Percentiles rank a stretch among this genome's conserved stretches.
Conservation (phyloP, 768 basidiomycete genomes). For the Cubamyces sp. region DNA sequence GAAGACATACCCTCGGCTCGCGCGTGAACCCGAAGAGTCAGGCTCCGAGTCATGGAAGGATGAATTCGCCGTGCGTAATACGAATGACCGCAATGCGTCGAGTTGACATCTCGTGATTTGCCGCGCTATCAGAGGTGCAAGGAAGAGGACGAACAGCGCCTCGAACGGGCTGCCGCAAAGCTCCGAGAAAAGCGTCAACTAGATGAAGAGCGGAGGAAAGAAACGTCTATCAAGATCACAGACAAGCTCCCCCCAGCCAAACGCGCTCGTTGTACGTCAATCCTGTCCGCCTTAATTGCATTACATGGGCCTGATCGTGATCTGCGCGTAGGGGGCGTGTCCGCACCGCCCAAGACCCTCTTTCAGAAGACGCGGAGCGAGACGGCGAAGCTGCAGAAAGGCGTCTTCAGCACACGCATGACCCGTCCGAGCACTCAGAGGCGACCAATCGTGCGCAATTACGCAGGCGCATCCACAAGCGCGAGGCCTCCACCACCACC, state of each 20-base stretch:
- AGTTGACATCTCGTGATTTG: neutral
- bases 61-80: conserved; percentile 61
- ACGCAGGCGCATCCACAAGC: conserved; percentile 17
- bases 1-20: conserved; percentile 58
- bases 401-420: conserved; percentile 56
- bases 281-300: neutral
- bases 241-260: conserved; percentile 70
- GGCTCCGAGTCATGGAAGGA: conserved; percentile 64
- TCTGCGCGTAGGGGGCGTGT: conserved; percentile 40
- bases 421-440: conserved; percentile 46
- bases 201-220: conserved; percentile 75
- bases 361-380: conserved; percentile 79
- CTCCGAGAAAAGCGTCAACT: conserved; percentile 58
- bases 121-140: conserved; percentile 36
- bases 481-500: conserved; percentile 13
- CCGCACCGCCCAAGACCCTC: conserved; percentile 62
- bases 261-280: conserved; percentile 61
- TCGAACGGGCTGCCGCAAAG: conserved; percentile 43
- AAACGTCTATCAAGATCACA: conserved; percentile 75
- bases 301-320: conserved; percentile 2
- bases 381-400: conserved; percentile 67
- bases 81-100: neutral
- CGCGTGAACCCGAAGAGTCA: conserved; percentile 50
- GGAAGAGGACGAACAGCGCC: conserved; percentile 62
- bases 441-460: conserved; percentile 31